Percentiles rank a stretch among this genome's conserved stretches.
Evolutionary conservation across 495 filamentous ascomycete genomes (phyloP).

Genomic region (Beverwykella pulmonaria): DNA sequence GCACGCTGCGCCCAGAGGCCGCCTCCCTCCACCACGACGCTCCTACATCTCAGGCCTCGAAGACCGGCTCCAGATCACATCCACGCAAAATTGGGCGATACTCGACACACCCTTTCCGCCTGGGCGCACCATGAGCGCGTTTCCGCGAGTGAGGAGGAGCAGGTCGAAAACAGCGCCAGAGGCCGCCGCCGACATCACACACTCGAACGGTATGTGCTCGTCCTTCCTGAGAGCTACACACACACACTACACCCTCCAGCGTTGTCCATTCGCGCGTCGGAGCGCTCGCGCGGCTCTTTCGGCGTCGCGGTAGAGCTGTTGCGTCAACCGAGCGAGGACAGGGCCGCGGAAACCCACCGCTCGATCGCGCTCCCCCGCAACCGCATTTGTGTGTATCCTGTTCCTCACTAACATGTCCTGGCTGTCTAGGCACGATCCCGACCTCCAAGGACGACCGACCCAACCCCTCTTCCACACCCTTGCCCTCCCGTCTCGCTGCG

Average conservation of each 20-base stretch:
- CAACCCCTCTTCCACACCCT: conserved; percentile 14
- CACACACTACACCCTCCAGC: not conserved
- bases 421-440: conserved; percentile 8
- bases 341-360: conserved; percentile 7
- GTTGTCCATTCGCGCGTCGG: conserved; percentile 1
- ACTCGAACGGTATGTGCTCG: conserved; percentile 20
- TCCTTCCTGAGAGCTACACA: not conserved
- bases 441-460: conserved; percentile 14
- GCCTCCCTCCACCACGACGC: conserved; percentile 3
- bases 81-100: conserved; percentile 21
- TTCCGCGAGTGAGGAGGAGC: conserved; percentile 39
- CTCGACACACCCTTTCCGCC: conserved; percentile 24
- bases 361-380: not conserved
- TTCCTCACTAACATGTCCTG: not conserved
- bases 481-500: conserved; percentile 13
- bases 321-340: conserved; percentile 16
- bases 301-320: conserved; percentile 16
- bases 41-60: conserved; percentile 13
- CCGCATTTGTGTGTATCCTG: not conserved
- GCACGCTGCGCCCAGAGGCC: conserved; percentile 25
- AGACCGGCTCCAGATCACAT: conserved; percentile 8
- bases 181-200: conserved; percentile 9
- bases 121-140: conserved; percentile 41
- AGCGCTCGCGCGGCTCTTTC: conserved; percentile 7
- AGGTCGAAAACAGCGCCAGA: conserved; percentile 37